phyloP scores from a whole-genome alignment of 768 basidiomycete species.

The Mycena crocata region DNA sequence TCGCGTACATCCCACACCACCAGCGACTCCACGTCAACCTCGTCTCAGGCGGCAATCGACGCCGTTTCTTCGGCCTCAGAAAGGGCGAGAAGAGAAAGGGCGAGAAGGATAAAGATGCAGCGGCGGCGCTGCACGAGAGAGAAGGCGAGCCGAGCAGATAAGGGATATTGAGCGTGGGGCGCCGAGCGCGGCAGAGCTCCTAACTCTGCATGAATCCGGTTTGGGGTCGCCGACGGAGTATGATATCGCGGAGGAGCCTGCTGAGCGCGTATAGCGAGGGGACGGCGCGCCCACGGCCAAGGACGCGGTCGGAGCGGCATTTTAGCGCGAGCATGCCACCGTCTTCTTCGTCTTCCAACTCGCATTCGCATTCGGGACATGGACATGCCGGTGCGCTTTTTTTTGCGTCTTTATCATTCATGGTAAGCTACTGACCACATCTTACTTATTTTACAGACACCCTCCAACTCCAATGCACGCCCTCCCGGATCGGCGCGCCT shows the following conservation, averaged over 20 bases:
- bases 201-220: conserved; percentile 8
- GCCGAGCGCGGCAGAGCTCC: conserved; percentile 30
- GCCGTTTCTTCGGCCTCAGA: neutral
- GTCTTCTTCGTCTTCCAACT: neutral
- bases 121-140: neutral
- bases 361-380: too few relatives aligned
- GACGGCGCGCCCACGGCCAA: conserved; percentile 8
- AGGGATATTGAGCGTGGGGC: neutral
- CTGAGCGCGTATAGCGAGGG: conserved; percentile 15
- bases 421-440: too few relatives aligned
- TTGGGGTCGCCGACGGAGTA: neutral
- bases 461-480: conserved; percentile 2
- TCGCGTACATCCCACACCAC: neutral
- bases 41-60: neutral
- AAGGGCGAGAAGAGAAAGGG: too few relatives aligned
- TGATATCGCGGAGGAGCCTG: conserved; percentile 3
- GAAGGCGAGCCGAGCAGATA: neutral
- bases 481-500: neutral
- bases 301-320: conserved; percentile 9
- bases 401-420: too few relatives aligned
- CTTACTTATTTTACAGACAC: neutral
- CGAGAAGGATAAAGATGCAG: neutral
- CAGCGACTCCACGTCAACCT: neutral
- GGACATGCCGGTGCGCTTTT: too few relatives aligned
- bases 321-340: neutral